Base-by-base conservation (phyloP, 1,284 basidiomycete genomes). In the Boletus calvinii region DNA sequence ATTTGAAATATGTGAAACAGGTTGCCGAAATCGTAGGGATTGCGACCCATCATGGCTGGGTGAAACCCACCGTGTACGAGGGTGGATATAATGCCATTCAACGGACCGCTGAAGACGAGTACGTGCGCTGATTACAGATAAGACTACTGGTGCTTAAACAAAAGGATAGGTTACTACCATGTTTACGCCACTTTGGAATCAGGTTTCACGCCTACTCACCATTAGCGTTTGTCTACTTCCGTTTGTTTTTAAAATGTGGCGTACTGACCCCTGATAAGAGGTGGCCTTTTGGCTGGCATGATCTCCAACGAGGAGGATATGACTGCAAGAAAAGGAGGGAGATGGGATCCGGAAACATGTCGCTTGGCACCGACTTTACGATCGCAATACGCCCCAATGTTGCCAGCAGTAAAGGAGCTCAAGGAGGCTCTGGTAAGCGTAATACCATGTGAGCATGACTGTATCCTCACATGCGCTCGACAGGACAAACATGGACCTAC, bases 201-300 rank as follows among this genome's bases (percentile, higher is more conserved):
- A 75, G 74, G 40, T 84, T 85, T 69, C 81, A 80, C 58, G 80
- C 77, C 51, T 83, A 75, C 61, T 83, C 81, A 58, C 78, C 82
- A 12, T 64, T 70, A 68, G 58, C 44, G 57, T 59, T 43, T 29
- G 54, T 62, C 7, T 18, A 20, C 6, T 11, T 26, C 34, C 12
- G 4, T 17, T 12, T 34, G 12, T 17, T 15, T 38, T 26, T 34
- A 8, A 3, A 22, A 34, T 6, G 29, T 29, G 29, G 30, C 4
- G 15, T 39, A 9, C 44, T 53, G 45, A 57, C 22, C 2, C 12
- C 4, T 22, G 11, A 24, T 20, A 20, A 53, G 58, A 22, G 54
- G 57, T 9, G 60, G 62, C 6, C 31, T 60, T 13, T 48, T 55
- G 20, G 43, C 54, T 38, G 53, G 54, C 9, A 52, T 34, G 37